phyloP scores from a whole-genome alignment of 2,329 filamentous ascomycete genomes.

The Microsporum ferrugineum region DNA sequence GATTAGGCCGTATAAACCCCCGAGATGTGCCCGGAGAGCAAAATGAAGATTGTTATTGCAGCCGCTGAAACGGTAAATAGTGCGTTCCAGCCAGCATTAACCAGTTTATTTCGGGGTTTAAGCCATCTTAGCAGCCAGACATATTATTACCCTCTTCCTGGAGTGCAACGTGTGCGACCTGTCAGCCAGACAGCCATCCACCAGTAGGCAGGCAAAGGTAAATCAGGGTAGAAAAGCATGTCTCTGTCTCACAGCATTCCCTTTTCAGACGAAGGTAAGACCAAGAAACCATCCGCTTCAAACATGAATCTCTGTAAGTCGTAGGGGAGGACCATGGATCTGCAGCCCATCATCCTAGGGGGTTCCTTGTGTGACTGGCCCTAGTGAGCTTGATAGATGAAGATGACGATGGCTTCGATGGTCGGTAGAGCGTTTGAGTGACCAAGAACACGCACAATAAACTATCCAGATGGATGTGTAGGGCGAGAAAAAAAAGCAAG shows the following conservation, averaged over 20 bases:
- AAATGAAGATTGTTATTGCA: background rate
- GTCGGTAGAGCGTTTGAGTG: background rate
- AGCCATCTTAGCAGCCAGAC: background rate
- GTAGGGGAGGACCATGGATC: background rate
- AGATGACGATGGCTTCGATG: background rate
- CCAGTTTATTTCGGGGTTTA: background rate
- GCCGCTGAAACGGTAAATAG: background rate
- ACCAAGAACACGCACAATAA: background rate
- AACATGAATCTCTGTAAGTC: background rate
- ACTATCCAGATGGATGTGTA: background rate
- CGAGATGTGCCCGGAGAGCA: background rate
- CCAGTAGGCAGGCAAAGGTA: background rate
- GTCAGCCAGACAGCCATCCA: slow-evolving; percentile 3
- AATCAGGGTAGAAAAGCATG: background rate
- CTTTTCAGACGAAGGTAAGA: background rate
- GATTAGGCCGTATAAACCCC: background rate
- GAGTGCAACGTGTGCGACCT: background rate
- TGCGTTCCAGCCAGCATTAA: background rate
- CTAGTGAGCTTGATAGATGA: background rate
- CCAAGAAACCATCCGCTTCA: background rate
- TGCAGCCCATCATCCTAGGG: background rate
- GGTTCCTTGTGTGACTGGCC: background rate
- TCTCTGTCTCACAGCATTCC: background rate
- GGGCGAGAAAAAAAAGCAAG: background rate
- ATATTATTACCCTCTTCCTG: background rate